Percentiles rank a stretch among this genome's conserved stretches.
Conservation (phyloP, 164 flowering plant species). For the Stephania yunnanensis region DNA sequence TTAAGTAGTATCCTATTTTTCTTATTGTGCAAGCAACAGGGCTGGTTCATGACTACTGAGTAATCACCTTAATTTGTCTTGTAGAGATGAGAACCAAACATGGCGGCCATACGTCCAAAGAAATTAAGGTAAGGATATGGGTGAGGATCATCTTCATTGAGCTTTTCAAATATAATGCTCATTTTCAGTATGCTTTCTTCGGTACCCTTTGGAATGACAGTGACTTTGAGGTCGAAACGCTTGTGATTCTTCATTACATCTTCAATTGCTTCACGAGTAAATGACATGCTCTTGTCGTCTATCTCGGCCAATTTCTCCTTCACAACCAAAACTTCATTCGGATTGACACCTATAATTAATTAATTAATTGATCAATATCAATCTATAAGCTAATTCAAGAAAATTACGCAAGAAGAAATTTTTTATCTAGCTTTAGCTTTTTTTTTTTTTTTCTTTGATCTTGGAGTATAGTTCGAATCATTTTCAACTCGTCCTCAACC, state of each 20-base stretch:
- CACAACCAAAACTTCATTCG: background rate
- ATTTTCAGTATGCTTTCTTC: background rate
- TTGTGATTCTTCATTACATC: slow-evolving; percentile 1
- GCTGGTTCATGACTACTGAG: too few relatives aligned
- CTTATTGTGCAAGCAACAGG: too few relatives aligned
- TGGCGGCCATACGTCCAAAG: background rate
- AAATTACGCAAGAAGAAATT: too few relatives aligned
- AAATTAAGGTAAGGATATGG: background rate
- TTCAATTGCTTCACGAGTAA: background rate
- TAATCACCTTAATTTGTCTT: too few relatives aligned
- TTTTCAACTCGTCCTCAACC: slow-evolving; percentile 6
- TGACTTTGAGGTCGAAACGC: background rate
- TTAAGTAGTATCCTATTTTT: too few relatives aligned
- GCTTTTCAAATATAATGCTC: slow-evolving; percentile 10
- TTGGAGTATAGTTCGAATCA: too few relatives aligned
- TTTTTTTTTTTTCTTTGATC: too few relatives aligned
- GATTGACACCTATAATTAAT: background rate
- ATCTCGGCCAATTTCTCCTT: slow-evolving; percentile 6
- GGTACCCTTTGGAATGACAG: background rate
- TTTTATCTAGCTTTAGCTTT: too few relatives aligned
- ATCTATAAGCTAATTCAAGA: too few relatives aligned
- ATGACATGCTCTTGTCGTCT: slow-evolving; percentile 4
- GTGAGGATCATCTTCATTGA: too few relatives aligned
- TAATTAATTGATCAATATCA: too few relatives aligned
- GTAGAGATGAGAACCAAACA: too few relatives aligned